Percentiles rank a stretch among this genome's conserved stretches.
phyloP scores from a whole-genome alignment of 306 rosid species.

The Crotalaria pallida region DNA sequence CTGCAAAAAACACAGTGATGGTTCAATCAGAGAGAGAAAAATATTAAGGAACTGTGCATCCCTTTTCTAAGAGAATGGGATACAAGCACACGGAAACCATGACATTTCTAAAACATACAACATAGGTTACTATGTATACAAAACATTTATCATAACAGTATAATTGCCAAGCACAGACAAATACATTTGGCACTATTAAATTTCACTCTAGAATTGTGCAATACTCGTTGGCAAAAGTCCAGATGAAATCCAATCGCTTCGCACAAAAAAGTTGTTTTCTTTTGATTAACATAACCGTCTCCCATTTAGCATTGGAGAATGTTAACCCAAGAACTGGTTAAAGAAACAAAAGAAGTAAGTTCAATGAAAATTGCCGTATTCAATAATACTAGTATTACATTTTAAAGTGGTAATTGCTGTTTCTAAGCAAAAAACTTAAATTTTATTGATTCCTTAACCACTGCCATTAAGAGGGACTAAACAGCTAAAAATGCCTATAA shows the following conservation, averaged over 20 bases:
- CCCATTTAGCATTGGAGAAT: not conserved
- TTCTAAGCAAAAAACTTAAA: too few species aligned
- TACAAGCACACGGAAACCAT: constrained; percentile 3
- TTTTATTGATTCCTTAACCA: too few species aligned
- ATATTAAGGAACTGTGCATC: not conserved
- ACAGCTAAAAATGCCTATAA: not conserved
- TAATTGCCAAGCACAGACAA: constrained; percentile 9
- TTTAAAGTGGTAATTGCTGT: too few species aligned
- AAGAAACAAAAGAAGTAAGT: too few species aligned
- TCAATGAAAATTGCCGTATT: too few species aligned
- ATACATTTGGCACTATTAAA: not conserved
- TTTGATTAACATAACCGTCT: not conserved
- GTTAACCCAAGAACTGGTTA: too few species aligned
- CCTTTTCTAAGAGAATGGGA: not conserved
- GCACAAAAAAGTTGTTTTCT: not conserved
- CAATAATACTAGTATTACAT: too few species aligned
- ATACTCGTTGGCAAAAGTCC: not conserved
- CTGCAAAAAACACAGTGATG: constrained; percentile 35
- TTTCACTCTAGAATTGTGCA: not conserved
- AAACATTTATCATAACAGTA: not conserved
- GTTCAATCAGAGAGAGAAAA: constrained; percentile 3
- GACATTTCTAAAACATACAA: not conserved
- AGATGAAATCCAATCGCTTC: not conserved
- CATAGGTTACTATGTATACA: not conserved
- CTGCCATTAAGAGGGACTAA: not conserved